Evolutionary conservation across 2,329 filamentous ascomycete species (phyloP).

Genomic region (Fusarium bactridioides): DNA sequence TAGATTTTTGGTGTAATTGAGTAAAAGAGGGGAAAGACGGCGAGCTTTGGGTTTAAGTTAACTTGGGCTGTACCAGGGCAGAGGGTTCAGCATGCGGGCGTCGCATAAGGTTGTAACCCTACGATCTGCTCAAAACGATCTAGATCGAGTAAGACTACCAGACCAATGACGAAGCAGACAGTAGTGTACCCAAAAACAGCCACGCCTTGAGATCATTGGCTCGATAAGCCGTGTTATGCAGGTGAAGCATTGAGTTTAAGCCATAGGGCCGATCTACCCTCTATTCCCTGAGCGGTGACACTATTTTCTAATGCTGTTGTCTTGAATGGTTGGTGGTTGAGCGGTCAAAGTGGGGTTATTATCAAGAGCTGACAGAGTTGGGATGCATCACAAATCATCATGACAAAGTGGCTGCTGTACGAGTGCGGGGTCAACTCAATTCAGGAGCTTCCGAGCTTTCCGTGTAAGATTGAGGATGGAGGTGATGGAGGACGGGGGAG

Average conservation of each 20-base stretch:
- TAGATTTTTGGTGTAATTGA: neutral
- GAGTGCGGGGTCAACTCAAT: slow-evolving; percentile 9
- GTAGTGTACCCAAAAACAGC: neutral
- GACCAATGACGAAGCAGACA: neutral
- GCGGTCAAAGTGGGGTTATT: neutral
- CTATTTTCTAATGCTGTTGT: neutral
- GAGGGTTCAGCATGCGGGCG: neutral
- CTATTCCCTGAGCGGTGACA: neutral
- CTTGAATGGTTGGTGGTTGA: neutral
- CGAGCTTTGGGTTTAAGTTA: neutral
- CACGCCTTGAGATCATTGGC: neutral
- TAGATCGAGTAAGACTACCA: neutral
- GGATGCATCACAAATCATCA: slow-evolving; percentile 6
- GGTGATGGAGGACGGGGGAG: neutral
- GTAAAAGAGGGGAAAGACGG: neutral
- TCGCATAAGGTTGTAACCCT: neutral
- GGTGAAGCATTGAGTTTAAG: neutral
- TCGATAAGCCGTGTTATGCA: neutral
- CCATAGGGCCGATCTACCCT: neutral
- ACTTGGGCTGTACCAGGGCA: neutral
- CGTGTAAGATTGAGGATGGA: neutral
- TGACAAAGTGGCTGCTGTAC: slow-evolving; percentile 15
- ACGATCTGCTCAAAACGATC: neutral
- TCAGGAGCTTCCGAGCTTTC: neutral
- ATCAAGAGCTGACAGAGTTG: neutral